Conservation (phyloP, 1,284 basidiomycete genomes). For the Leccinum insigne region DNA sequence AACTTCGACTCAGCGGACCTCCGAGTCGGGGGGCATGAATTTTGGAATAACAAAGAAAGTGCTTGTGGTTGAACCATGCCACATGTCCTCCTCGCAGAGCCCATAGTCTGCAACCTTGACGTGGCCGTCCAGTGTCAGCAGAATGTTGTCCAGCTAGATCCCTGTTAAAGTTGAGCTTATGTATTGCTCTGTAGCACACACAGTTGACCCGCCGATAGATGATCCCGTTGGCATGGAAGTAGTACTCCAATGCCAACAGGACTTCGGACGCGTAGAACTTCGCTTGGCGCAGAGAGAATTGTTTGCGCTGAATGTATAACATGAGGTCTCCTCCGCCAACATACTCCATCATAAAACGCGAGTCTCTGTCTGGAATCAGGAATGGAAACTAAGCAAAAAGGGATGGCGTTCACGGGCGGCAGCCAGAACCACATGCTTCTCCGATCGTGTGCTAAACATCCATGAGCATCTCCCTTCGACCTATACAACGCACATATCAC, state of each 20-base stretch:
- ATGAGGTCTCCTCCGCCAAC: conserved; percentile 97
- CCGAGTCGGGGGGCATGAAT: conserved; percentile 99
- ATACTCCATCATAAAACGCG: conserved; percentile 95
- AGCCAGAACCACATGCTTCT: conserved; percentile 97
- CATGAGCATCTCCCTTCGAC: conserved; percentile 11
- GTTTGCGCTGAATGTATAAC: conserved; percentile 92
- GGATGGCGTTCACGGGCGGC: conserved; percentile 97
- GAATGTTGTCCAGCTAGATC: conserved; percentile 99
- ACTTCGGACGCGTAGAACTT: conserved; percentile 99
- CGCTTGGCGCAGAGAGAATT: conserved; percentile 94
- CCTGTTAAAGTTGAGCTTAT: conserved; percentile 43
- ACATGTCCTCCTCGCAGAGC: conserved; percentile 99
- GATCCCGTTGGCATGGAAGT: conserved; percentile 98
- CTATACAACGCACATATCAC: conserved; percentile 8
- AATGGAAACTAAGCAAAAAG: conserved; percentile 96
- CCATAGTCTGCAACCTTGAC: conserved; percentile 99
- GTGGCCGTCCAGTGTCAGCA: conserved; percentile 96
- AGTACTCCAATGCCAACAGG: conserved; percentile 95
- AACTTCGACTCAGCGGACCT: conserved; percentile 46
- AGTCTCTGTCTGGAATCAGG: conserved; percentile 99
- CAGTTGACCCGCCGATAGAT: conserved; percentile 79
- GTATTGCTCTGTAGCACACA: too few species aligned
- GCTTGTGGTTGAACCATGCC: conserved; percentile 94
- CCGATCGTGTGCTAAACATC: conserved; percentile 85
- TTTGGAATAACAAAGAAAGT: conserved; percentile 99